Percentiles rank a stretch among this genome's conserved stretches.
Conservation (phyloP, 2,329 filamentous ascomycete species). For the Colletotrichum liaoningense region DNA sequence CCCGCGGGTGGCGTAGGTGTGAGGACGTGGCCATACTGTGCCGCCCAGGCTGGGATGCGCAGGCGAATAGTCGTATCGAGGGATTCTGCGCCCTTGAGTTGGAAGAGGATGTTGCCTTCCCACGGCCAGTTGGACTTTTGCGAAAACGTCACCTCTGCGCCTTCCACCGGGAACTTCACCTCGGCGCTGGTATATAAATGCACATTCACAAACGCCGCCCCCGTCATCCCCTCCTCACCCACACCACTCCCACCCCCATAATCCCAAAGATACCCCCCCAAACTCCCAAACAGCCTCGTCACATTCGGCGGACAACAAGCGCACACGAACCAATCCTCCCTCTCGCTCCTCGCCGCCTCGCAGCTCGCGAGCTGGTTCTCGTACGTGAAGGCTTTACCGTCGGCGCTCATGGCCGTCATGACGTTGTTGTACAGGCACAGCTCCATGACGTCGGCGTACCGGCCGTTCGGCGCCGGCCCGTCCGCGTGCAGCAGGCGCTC, state of each 20-base stretch:
- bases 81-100: slow-evolving; percentile 43
- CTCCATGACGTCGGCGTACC: slow-evolving; percentile 70
- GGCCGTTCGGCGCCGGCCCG: slow-evolving; percentile 51
- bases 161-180: slow-evolving; percentile 51
- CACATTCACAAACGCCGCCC: slow-evolving; percentile 58
- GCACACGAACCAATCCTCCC: slow-evolving; percentile 68
- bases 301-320: slow-evolving; percentile 73
- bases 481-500: slow-evolving; percentile 66
- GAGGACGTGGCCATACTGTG: slow-evolving; percentile 43
- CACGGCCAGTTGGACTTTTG: slow-evolving; percentile 69
- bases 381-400: slow-evolving; percentile 70
- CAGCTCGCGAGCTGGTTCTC: slow-evolving; percentile 70
- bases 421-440: slow-evolving; percentile 70
- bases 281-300: slow-evolving; percentile 63
- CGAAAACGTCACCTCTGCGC: slow-evolving; percentile 51
- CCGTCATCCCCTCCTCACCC: slow-evolving; percentile 5
- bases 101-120: slow-evolving; percentile 62
- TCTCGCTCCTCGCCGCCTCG: slow-evolving; percentile 58
- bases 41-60: slow-evolving; percentile 66
- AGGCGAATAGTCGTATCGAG: slow-evolving; percentile 56
- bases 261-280: slow-evolving; percentile 69
- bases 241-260: slow-evolving; percentile 43
- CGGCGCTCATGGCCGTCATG: slow-evolving; percentile 66
- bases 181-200: slow-evolving; percentile 67
- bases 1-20: slow-evolving; percentile 46